phyloP scores from a whole-genome alignment of 768 basidiomycete species.

The Kondoa subrosea region DNA sequence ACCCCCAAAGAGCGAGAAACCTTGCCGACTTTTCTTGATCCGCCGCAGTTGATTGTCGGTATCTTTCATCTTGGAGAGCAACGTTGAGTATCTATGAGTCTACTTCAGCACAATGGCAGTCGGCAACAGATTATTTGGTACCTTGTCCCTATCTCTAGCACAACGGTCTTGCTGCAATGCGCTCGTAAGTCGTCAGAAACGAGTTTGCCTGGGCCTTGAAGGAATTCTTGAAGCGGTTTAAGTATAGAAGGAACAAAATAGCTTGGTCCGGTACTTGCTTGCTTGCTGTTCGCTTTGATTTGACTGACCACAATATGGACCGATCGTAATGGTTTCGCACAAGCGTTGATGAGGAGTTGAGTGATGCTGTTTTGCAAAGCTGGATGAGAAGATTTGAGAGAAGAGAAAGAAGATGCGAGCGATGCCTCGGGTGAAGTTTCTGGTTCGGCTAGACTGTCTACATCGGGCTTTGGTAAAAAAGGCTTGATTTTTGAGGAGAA shows the following conservation, averaged over 20 bases:
- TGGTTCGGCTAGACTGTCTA: background rate
- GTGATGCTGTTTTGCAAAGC: slow-evolving; percentile 35
- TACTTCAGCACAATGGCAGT: background rate
- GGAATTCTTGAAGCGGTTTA: slow-evolving; percentile 51
- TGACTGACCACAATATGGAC: slow-evolving; percentile 80
- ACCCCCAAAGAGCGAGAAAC: slow-evolving; percentile 51
- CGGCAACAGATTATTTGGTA: slow-evolving; percentile 27
- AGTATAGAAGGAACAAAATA: slow-evolving; percentile 69
- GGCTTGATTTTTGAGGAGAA: slow-evolving; percentile 20
- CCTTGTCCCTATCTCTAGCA: slow-evolving; percentile 32
- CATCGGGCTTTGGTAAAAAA: slow-evolving; percentile 1
- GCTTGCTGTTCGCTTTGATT: slow-evolving; percentile 54
- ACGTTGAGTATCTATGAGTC: slow-evolving; percentile 50
- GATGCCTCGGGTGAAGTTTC: background rate
- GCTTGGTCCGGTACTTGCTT: slow-evolving; percentile 55
- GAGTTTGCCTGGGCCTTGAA: slow-evolving; percentile 45
- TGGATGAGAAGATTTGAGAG: background rate
- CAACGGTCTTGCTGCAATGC: slow-evolving; percentile 29
- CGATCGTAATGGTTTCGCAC: slow-evolving; percentile 63
- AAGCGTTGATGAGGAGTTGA: slow-evolving; percentile 56
- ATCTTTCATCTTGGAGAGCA: slow-evolving; percentile 70
- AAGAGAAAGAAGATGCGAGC: background rate
- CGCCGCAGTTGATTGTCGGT: slow-evolving; percentile 74
- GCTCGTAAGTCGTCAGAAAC: slow-evolving; percentile 42
- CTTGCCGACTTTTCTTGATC: slow-evolving; percentile 70